phyloP scores from a whole-genome alignment of 106 monocot genomes.

The Agapanthus africanus region DNA sequence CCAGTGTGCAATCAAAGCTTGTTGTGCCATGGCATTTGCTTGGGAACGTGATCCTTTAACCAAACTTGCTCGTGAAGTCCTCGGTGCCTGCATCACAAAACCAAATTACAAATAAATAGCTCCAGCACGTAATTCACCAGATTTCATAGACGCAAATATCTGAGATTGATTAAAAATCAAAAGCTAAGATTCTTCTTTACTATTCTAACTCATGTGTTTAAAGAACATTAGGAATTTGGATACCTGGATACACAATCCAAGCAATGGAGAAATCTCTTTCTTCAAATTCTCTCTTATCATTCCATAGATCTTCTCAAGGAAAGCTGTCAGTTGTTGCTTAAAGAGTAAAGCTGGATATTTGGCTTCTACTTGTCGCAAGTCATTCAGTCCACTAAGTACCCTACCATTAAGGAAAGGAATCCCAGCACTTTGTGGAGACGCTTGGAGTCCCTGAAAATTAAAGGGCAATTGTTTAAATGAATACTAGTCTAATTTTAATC shows the following conservation, averaged over 20 bases:
- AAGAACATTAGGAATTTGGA: not conserved
- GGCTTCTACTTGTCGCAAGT: conserved; percentile 73
- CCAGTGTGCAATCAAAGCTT: conserved; percentile 76
- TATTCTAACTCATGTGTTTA: too few relatives aligned
- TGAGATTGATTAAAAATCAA: too few relatives aligned
- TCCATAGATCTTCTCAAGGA: conserved; percentile 84
- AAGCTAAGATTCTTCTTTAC: too few relatives aligned
- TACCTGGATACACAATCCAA: conserved; percentile 84
- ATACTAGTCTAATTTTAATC: not conserved
- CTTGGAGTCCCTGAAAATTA: conserved; percentile 34
- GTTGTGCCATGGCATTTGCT: conserved; percentile 60
- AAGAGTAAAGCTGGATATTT: conserved; percentile 85
- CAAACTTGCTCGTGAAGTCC: conserved; percentile 58
- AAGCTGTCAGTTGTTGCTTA: conserved; percentile 76
- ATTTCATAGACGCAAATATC: not conserved
- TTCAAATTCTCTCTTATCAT: conserved; percentile 85
- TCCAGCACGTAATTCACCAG: not conserved
- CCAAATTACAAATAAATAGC: not conserved
- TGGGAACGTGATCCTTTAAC: conserved; percentile 57
- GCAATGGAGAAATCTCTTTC: conserved; percentile 82
- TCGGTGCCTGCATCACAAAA: conserved; percentile 52
- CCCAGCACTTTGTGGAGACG: conserved; percentile 54
- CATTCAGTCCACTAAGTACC: conserved; percentile 39
- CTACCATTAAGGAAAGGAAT: conserved; percentile 46
- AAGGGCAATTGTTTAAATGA: not conserved